These are phyloP conservation scores for Neofusicoccum sp. DNA, from an alignment of 2,329 filamentous ascomycete species.

Conservation along the genomic window DNA sequence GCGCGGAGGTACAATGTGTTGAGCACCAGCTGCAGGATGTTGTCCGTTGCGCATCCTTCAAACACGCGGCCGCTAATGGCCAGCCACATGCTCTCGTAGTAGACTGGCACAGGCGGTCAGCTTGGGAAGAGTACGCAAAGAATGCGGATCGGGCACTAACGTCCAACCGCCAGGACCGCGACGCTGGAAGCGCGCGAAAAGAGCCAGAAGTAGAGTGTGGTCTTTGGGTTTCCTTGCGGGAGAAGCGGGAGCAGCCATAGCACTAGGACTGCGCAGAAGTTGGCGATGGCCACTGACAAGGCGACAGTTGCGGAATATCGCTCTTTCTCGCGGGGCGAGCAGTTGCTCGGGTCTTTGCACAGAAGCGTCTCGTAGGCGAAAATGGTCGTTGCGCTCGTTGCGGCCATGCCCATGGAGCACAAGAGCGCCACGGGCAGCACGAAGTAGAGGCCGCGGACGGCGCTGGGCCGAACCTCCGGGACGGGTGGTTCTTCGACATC, in stretches of 20 bases:
- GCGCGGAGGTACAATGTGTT: not conserved
- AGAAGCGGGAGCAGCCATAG: not conserved
- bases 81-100: not conserved
- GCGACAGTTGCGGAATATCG: not conserved
- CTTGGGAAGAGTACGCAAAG: not conserved
- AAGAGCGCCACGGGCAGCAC: not conserved
- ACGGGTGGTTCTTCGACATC: not conserved
- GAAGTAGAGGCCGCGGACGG: not conserved
- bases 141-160: not conserved
- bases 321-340: not conserved
- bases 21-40: not conserved
- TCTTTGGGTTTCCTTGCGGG: not conserved
- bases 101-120: not conserved
- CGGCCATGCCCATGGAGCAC: not conserved
- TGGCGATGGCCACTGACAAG: not conserved
- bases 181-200: not conserved
- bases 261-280: not conserved
- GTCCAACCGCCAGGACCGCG: not conserved
- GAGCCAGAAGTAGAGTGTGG: not conserved
- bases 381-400: not conserved
- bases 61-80: not conserved
- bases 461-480: not conserved
- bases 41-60: not conserved
- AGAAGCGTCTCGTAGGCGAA: not conserved
- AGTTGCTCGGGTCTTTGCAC: not conserved